phyloP scores from a whole-genome alignment of 495 filamentous ascomycete genomes.

The Podospora fimiseda region DNA sequence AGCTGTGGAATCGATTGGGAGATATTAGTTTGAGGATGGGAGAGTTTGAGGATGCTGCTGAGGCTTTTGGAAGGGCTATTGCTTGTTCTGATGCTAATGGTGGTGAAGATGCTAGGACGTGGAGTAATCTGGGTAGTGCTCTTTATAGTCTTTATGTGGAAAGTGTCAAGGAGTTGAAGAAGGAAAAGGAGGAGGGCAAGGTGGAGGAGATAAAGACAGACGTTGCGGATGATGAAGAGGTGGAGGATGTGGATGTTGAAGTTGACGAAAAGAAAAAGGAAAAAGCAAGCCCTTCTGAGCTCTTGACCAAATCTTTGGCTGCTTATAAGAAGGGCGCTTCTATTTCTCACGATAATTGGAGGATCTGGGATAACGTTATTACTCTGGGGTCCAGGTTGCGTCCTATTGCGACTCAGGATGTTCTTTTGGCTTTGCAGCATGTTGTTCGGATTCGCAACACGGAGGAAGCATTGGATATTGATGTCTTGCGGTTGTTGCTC shows the following conservation, averaged over 20 bases:
- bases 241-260: background rate
- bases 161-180: slow-evolving; percentile 33
- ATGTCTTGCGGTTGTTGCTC: slow-evolving; percentile 64
- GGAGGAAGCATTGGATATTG: slow-evolving; percentile 70
- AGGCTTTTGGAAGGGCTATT: slow-evolving; percentile 75
- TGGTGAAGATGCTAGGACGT: slow-evolving; percentile 83
- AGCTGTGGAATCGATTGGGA: slow-evolving; percentile 83
- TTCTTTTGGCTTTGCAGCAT: slow-evolving; percentile 63
- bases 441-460: slow-evolving; percentile 68
- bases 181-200: slow-evolving; percentile 24
- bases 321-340: slow-evolving; percentile 80
- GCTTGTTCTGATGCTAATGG: slow-evolving; percentile 53
- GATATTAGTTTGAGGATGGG: slow-evolving; percentile 76
- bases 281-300: slow-evolving; percentile 54
- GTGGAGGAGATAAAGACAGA: background rate
- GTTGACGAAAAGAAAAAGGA: background rate
- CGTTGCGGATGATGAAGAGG: slow-evolving; percentile 23
- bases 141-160: slow-evolving; percentile 46
- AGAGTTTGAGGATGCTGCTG: slow-evolving; percentile 71
- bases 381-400: slow-evolving; percentile 71
- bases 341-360: slow-evolving; percentile 73
- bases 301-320: slow-evolving; percentile 64
- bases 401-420: slow-evolving; percentile 66
- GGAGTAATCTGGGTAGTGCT: slow-evolving; percentile 88
- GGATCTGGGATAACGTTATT: slow-evolving; percentile 94